Evolutionary conservation across 345 rosid genomes (phyloP).

Genomic region (Cardiospermum halicacabum): DNA sequence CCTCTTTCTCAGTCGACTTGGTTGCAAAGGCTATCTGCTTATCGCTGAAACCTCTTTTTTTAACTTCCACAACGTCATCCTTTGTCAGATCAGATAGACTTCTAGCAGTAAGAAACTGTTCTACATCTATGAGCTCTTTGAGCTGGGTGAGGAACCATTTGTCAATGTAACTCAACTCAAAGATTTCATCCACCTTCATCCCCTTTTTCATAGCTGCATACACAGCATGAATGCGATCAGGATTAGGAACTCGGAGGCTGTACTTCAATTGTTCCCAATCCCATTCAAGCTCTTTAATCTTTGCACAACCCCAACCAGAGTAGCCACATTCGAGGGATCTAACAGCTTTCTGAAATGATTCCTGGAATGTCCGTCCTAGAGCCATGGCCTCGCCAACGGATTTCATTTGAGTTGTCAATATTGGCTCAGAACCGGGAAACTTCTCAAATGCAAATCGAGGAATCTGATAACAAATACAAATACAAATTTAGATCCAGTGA

Average conservation of each 20-base stretch:
- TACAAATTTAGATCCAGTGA: not conserved
- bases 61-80: conserved; percentile 78
- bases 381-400: conserved; percentile 98
- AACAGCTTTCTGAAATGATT: conserved; percentile 94
- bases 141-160: conserved; percentile 96
- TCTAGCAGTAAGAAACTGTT: conserved; percentile 67
- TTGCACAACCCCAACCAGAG: conserved; percentile 90
- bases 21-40: conserved; percentile 93
- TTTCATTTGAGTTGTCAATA: conserved; percentile 92
- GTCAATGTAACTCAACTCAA: conserved; percentile 78
- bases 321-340: conserved; percentile 81
- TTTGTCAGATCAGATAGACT: conserved; percentile 59
- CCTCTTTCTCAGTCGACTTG: conserved; percentile 79
- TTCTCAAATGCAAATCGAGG: conserved; percentile 98
- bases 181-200: conserved; percentile 79
- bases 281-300: conserved; percentile 72
- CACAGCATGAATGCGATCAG: conserved; percentile 74
- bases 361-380: conserved; percentile 89
- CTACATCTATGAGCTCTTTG: conserved; percentile 79
- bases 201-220: conserved; percentile 98
- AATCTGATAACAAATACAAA: conserved; percentile 43
- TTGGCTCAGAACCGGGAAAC: conserved; percentile 92
- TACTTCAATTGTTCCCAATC: conserved; percentile 90
- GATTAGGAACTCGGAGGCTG: conserved; percentile 84
- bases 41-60: conserved; percentile 87